Conservation (phyloP, 352 stramenopile genomes). For the Phytophthora colocasiae region DNA sequence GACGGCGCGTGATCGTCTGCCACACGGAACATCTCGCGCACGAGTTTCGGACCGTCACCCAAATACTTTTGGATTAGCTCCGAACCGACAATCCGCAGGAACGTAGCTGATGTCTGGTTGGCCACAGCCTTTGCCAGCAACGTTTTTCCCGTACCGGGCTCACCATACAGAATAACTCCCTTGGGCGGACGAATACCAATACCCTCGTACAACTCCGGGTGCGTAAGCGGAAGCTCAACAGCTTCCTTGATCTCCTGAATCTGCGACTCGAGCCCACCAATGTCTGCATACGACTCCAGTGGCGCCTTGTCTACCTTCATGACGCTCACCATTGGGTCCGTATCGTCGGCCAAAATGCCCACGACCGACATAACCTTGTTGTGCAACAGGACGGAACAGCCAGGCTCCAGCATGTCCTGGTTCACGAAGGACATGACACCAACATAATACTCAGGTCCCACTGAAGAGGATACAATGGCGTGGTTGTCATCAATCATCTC, state of each 20-base stretch:
- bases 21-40: constrained; percentile 99
- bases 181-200: constrained; percentile 99
- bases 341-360: constrained; percentile 98
- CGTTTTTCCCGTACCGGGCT: constrained; percentile 99
- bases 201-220: constrained; percentile 99
- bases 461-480: constrained; percentile 98
- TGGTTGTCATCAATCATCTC: constrained; percentile 99
- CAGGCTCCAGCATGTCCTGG: constrained; percentile 99
- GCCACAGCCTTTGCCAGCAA: constrained; percentile 99
- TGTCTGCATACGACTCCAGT: constrained; percentile 99
- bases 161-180: constrained; percentile 99
- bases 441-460: constrained; percentile 99
- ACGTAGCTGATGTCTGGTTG: constrained; percentile 99
- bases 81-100: constrained; percentile 98
- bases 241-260: constrained; percentile 96
- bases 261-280: constrained; percentile 99
- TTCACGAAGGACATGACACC: constrained; percentile 99
- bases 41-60: constrained; percentile 99
- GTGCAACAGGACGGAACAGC: constrained; percentile 98
- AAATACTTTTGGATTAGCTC: constrained; percentile 99
- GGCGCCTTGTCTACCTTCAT: constrained; percentile 99
- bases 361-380: constrained; percentile 99
- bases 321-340: constrained; percentile 99
- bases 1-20: constrained; percentile 98
- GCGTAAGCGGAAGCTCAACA: constrained; percentile 97